phyloP scores from a whole-genome alignment of 2,329 filamentous ascomycete species.

The Calonectria pseudoreteaudii region DNA sequence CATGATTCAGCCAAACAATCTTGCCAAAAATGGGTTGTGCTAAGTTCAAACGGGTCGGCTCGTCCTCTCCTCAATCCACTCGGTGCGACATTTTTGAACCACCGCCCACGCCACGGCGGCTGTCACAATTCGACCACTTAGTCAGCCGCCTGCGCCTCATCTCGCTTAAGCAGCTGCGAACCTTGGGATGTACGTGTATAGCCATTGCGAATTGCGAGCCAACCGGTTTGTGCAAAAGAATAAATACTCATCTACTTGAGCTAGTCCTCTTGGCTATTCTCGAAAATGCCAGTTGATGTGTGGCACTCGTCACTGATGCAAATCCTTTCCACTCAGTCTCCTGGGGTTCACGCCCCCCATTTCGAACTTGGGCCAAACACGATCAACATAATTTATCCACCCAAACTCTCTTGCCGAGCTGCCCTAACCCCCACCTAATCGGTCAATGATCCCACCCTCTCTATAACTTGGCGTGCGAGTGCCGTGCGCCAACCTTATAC shows the following conservation, averaged over 20 bases:
- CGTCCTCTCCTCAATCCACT: background rate
- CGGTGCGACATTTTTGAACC: conserved; percentile 8
- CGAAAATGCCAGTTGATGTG: background rate
- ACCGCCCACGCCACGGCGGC: background rate
- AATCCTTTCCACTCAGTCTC: background rate
- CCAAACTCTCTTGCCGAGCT: background rate
- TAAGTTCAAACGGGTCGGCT: background rate
- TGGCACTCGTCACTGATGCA: background rate
- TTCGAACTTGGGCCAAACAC: background rate
- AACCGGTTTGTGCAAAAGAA: background rate
- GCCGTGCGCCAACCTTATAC: conserved; percentile 21
- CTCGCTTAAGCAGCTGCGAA: background rate
- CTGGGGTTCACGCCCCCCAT: background rate
- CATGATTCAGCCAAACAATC: background rate
- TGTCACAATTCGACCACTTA: background rate
- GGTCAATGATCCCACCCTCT: background rate
- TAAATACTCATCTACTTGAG: background rate
- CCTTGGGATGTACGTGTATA: background rate
- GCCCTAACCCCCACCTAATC: background rate
- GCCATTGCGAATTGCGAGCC: no score
- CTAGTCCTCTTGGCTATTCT: background rate
- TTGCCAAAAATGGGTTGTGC: background rate
- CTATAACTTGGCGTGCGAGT: background rate
- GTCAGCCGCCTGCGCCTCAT: conserved; percentile 3
- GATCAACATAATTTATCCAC: background rate